Conservation (phyloP, 768 basidiomycete genomes). For the Atractiella rhizophila region DNA sequence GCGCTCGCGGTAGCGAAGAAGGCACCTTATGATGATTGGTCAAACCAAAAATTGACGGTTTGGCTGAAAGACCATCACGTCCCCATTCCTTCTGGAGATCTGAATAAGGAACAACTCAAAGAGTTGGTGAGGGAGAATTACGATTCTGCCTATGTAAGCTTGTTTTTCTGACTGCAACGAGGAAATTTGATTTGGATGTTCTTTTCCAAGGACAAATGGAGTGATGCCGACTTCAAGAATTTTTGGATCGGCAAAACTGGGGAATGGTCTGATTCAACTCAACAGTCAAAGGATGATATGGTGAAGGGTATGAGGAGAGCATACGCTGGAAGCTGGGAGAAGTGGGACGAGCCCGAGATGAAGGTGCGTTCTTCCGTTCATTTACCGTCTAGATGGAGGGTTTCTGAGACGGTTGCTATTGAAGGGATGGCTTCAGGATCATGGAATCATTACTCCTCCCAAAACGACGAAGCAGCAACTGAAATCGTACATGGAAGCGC, state of each 20-base stretch:
- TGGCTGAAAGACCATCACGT: constrained; percentile 41
- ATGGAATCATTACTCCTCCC: constrained; percentile 39
- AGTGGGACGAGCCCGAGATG: constrained; percentile 12
- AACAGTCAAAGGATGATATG: too few relatives aligned
- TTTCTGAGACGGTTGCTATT: too few relatives aligned
- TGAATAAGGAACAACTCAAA: constrained; percentile 24
- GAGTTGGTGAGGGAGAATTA: constrained; percentile 24
- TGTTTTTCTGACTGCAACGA: constrained; percentile 39
- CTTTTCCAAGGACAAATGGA: not conserved
- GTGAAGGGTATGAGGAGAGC: constrained; percentile 2
- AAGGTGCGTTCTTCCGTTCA: constrained; percentile 7
- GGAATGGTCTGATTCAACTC: too few relatives aligned
- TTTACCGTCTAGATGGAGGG: too few relatives aligned
- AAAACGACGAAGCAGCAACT: constrained; percentile 18
- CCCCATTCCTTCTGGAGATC: constrained; percentile 12
- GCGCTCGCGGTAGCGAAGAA: too few relatives aligned
- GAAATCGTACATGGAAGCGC: constrained; percentile 15
- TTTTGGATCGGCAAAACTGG: too few relatives aligned
- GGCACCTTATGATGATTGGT: too few relatives aligned
- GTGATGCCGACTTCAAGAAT: constrained; percentile 15
- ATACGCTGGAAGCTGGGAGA: constrained; percentile 19
- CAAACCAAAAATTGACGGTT: constrained; percentile 33
- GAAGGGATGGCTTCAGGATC: too few relatives aligned
- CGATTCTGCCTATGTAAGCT: constrained; percentile 19
- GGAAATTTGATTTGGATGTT: constrained; percentile 7